phyloP scores from a whole-genome alignment of 257 asterid species.

The Primulina tabacum region DNA sequence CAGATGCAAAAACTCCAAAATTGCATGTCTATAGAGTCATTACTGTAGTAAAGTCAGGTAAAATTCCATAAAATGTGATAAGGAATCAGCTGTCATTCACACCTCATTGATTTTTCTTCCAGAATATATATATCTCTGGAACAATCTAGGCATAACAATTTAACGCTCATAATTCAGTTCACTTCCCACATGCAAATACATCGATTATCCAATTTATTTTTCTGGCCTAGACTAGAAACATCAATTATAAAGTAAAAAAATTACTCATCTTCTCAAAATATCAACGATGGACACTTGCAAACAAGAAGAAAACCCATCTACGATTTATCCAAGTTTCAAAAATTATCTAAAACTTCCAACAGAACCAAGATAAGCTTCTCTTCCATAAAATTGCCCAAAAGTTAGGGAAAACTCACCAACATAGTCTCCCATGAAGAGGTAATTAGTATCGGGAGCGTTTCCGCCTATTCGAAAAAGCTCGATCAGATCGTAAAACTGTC shows the following conservation, averaged over 20 bases:
- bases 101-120: too few relatives aligned
- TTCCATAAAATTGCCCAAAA: conserved; percentile 5
- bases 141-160: background rate
- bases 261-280: conserved; percentile 9
- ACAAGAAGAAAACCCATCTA: background rate
- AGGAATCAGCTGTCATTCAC: conserved; percentile 15
- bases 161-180: conserved; percentile 4
- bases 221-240: background rate
- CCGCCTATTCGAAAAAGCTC: too few relatives aligned
- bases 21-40: too few relatives aligned
- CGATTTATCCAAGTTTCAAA: background rate
- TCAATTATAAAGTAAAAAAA: background rate
- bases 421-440: too few relatives aligned
- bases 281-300: conserved; percentile 9
- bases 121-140: too few relatives aligned
- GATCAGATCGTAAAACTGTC: too few relatives aligned
- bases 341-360: conserved; percentile 1
- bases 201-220: background rate
- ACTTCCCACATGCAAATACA: conserved; percentile 9
- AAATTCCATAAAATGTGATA: background rate
- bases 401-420: conserved; percentile 61
- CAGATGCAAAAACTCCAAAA: too few relatives aligned
- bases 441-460: too few relatives aligned
- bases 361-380: conserved; percentile 7
- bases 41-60: conserved; percentile 13